These are phyloP conservation scores for Blastobotrys robertii DNA, from an alignment of 805 yeast species.

Conservation along the genomic window DNA sequence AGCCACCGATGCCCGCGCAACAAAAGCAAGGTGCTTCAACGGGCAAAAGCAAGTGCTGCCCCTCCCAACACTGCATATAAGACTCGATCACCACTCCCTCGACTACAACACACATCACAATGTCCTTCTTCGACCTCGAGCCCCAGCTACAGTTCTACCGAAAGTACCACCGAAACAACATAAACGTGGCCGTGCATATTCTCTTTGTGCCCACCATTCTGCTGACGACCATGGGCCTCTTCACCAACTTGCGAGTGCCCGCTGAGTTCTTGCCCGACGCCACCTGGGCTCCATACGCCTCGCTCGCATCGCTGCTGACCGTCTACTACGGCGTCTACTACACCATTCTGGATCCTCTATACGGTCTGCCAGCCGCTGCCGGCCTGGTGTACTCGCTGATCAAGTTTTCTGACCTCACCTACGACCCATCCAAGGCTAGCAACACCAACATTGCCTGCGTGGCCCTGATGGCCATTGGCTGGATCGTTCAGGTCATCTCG, in stretches of 20 bases:
- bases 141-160: conserved; percentile 53
- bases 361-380: conserved; percentile 39
- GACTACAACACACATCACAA: not conserved
- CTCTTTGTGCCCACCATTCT: conserved; percentile 73
- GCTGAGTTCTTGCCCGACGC: conserved; percentile 3
- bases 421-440: conserved; percentile 23
- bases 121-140: conserved; percentile 28
- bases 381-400: conserved; percentile 27
- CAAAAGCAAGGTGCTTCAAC: too few relatives aligned
- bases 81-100: too few relatives aligned
- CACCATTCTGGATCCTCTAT: conserved; percentile 40
- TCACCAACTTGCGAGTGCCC: conserved; percentile 22
- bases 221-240: conserved; percentile 39
- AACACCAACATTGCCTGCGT: conserved; percentile 24
- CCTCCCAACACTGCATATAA: too few relatives aligned
- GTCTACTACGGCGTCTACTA: conserved; percentile 50
- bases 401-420: conserved; percentile 20
- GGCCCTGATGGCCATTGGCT: conserved; percentile 43
- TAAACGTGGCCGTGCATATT: conserved; percentile 68
- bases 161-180: conserved; percentile 33
- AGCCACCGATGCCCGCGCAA: too few relatives aligned
- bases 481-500: conserved; percentile 83
- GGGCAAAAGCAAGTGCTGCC: too few relatives aligned
- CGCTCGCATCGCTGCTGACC: conserved; percentile 40
- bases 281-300: conserved; percentile 22